A percentile compares a stretch with the other conserved stretches of the same genome.
phyloP scores from a whole-genome alignment of 176 grass and related monocot genomes.

The Cenchrus americanus region DNA sequence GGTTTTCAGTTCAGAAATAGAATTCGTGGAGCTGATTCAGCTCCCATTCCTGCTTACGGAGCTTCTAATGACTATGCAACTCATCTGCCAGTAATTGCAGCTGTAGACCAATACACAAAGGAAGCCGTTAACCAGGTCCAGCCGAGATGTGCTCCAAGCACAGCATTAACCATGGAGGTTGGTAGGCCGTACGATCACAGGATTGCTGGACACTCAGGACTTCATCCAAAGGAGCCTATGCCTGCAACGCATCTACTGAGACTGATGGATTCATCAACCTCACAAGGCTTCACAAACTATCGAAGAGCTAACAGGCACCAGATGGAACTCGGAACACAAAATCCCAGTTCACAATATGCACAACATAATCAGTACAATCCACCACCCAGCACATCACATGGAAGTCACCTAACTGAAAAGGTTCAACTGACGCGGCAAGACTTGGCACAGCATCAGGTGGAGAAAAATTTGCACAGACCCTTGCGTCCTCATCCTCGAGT shows the following conservation, averaged over 20 bases:
- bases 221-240: constrained; percentile 58
- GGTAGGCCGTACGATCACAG: constrained; percentile 41
- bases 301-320: constrained; percentile 32
- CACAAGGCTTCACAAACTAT: constrained; percentile 40
- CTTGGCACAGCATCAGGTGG: constrained; percentile 27
- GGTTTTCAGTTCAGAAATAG: constrained; percentile 45
- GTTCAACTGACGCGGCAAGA: constrained; percentile 39
- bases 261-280: constrained; percentile 58
- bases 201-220: constrained; percentile 28
- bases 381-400: constrained; percentile 36
- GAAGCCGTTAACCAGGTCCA: constrained; percentile 36
- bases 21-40: constrained; percentile 11
- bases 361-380: constrained; percentile 33
- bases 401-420: constrained; percentile 33
- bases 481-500: constrained; percentile 68
- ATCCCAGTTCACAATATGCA: neutral
- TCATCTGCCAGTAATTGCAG: constrained; percentile 30
- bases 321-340: constrained; percentile 38
- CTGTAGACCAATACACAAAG: constrained; percentile 22
- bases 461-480: constrained; percentile 52
- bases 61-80: constrained; percentile 35
- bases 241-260: constrained; percentile 62
- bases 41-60: constrained; percentile 36
- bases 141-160: constrained; percentile 27
- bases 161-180: constrained; percentile 41